These are phyloP conservation scores for Rhodosorus marinus DNA, from an alignment of 23 red algal genomes.

Conservation along the genomic window DNA sequence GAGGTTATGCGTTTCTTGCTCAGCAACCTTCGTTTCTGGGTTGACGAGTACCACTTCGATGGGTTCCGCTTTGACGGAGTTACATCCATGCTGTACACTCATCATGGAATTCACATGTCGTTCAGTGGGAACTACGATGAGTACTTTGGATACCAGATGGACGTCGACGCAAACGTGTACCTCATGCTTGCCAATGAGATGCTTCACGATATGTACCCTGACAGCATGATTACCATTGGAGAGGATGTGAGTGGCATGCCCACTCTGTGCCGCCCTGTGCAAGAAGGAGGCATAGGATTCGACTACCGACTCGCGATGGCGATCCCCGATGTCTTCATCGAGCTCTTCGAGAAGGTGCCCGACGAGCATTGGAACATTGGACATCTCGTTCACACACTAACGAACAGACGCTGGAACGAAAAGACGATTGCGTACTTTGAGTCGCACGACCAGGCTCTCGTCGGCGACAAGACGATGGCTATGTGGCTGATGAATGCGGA, in stretches of 20 bases:
- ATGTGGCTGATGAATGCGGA: conserved; percentile 96
- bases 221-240: conserved; percentile 56
- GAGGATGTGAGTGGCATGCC: conserved; percentile 99
- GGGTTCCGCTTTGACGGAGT: conserved; percentile 99
- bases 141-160: conserved; percentile 94
- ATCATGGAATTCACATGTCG: conserved; percentile 69
- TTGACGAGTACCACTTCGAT: conserved; percentile 99
- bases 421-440: conserved; percentile 86
- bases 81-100: conserved; percentile 91
- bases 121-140: conserved; percentile 77
- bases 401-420: conserved; percentile 93
- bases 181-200: conserved; percentile 92
- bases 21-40: conserved; percentile 81
- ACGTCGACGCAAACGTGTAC: conserved; percentile 94
- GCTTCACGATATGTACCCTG: conserved; percentile 52
- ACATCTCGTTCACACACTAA: conserved; percentile 75
- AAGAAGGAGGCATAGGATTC: conserved; percentile 85
- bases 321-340: conserved; percentile 94
- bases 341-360: conserved; percentile 71
- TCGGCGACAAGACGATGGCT: conserved; percentile 98
- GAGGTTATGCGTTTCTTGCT: conserved; percentile 93
- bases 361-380: conserved; percentile 99
- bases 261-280: conserved; percentile 73
- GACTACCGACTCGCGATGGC: conserved; percentile 93
- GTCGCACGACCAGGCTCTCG: conserved; percentile 92